Percentiles rank a stretch among this genome's conserved stretches.
Conservation (phyloP, 2,329 filamentous ascomycete genomes). For the Stachybotrys chlorohalonatus region DNA sequence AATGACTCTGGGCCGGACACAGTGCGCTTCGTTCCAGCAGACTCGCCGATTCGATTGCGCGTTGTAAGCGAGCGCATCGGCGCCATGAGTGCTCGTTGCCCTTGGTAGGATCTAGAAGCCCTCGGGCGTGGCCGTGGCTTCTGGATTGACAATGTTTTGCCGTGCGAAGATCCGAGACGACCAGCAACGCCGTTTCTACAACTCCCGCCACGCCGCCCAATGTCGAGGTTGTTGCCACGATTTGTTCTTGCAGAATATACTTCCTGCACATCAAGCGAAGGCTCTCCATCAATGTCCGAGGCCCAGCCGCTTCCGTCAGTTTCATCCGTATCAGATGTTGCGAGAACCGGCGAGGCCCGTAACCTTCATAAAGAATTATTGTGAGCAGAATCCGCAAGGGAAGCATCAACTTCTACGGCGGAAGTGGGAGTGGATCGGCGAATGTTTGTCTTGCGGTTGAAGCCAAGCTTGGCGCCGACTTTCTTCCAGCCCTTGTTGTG, state of each 20-base stretch:
- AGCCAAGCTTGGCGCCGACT: slow-evolving; percentile 51
- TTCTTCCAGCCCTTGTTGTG: slow-evolving; percentile 56
- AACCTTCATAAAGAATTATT: slow-evolving; percentile 44
- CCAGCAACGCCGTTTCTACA: not conserved
- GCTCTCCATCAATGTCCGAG: slow-evolving; percentile 28
- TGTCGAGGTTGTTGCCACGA: slow-evolving; percentile 7
- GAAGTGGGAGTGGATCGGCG: slow-evolving; percentile 35
- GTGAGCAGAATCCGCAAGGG: slow-evolving; percentile 23
- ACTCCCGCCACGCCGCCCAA: not conserved
- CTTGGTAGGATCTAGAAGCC: not conserved
- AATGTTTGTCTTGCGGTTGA: slow-evolving; percentile 41
- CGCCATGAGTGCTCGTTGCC: not conserved
- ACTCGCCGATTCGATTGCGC: not conserved
- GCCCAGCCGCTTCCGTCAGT: slow-evolving; percentile 9
- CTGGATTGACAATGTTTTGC: not conserved
- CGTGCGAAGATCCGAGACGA: not conserved
- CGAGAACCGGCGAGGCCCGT: slow-evolving; percentile 46
- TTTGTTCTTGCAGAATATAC: slow-evolving; percentile 9
- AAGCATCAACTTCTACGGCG: slow-evolving; percentile 25
- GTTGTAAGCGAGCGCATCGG: not conserved
- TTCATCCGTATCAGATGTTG: slow-evolving; percentile 17
- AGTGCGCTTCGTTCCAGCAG: not conserved
- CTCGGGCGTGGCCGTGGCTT: not conserved
- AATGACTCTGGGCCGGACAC: not conserved
- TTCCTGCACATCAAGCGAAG: slow-evolving; percentile 33